Base-by-base conservation (phyloP, 805 yeast species). In the Wickerhamomyces bisporus region DNA sequence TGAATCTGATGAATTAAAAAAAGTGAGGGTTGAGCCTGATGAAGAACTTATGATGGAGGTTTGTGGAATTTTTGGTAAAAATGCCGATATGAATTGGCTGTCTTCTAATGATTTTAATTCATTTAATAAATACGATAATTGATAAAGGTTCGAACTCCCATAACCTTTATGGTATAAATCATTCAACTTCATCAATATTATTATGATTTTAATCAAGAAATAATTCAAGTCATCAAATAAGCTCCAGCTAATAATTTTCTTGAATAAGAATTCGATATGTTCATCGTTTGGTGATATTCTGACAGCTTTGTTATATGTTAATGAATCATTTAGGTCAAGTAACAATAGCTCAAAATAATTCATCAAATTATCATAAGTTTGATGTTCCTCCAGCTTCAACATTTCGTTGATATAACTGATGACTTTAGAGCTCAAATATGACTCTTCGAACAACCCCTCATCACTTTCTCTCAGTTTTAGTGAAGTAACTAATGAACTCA, bases 221-320 rank as follows among this genome's bases (percentile, higher is more conserved):
- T 49, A 52, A 35, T 44, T 50, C 32, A 48, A 33, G 27, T 49
- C 54, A 29, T 52, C 49, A 36, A 45, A 46, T 19, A 50, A 32
- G 30, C 48, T 50, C 35, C 49, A 18, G 10, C 43, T 38, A 9
- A 43, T 19, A 15, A 48, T 43, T 21, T 40, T 49, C 5, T 38
- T 40, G 12, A 48, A 30, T 13, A 47, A 14, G 30, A 41, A 45
- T 3, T 31, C 36, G n/a, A 35, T 32, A 6, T 29, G 30, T 7
- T 38, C 48, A 29, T 28, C 34, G 18, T 39, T 39, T 10, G 39
- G 24, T 8, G 35, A 29, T 18, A 47, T 26, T 3, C 37, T 15
- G 16, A 44, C 43, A 26, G 45, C 44, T 6, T 24, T 35, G 14
- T 36, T 27, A 7, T 12, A 23, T n/a, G 20, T 38, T 29, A 49